Conservation (phyloP, 192 early-diverging fungal species). For the Coemansia sp. region DNA sequence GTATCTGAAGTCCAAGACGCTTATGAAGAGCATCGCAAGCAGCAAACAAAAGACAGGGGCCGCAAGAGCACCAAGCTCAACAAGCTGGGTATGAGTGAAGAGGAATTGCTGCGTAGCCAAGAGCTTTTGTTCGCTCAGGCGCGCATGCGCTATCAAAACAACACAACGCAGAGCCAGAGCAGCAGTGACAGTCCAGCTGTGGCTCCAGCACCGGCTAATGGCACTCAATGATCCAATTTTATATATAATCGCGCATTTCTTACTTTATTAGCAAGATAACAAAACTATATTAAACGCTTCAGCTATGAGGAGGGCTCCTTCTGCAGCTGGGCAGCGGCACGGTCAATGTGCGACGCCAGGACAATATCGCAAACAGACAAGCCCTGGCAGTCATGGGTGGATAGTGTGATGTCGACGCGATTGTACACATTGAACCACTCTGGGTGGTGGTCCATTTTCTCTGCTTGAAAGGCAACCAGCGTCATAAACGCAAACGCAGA, state of each 20-base stretch:
- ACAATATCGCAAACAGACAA: conserved; percentile 72
- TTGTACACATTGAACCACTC: conserved; percentile 98
- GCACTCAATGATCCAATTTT: conserved; percentile 3
- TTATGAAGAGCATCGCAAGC: conserved; percentile 83
- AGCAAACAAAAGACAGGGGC: conserved; percentile 75
- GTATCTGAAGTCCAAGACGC: conserved; percentile 83
- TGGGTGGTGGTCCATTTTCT: conserved; percentile 94
- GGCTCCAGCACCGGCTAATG: conserved; percentile 4
- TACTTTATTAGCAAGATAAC: background rate
- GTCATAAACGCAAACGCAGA: conserved; percentile 96
- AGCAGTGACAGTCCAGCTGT: conserved; percentile 7
- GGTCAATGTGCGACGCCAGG: conserved; percentile 70
- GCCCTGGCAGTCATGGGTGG: conserved; percentile 89
- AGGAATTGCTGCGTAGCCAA: conserved; percentile 80
- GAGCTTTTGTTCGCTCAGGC: conserved; percentile 89
- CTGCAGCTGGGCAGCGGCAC: conserved; percentile 22
- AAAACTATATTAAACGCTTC: background rate
- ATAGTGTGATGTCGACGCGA: conserved; percentile 80
- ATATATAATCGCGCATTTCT: background rate
- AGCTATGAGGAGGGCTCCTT: too few species aligned
- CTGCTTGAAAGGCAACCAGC: conserved; percentile 80
- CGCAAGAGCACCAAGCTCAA: conserved; percentile 71
- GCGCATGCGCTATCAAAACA: conserved; percentile 65
- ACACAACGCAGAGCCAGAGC: conserved; percentile 25
- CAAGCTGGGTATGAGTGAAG: conserved; percentile 79